Conservation (phyloP, 2,329 filamentous ascomycete species). For the Sodiomyces alkalinus region DNA sequence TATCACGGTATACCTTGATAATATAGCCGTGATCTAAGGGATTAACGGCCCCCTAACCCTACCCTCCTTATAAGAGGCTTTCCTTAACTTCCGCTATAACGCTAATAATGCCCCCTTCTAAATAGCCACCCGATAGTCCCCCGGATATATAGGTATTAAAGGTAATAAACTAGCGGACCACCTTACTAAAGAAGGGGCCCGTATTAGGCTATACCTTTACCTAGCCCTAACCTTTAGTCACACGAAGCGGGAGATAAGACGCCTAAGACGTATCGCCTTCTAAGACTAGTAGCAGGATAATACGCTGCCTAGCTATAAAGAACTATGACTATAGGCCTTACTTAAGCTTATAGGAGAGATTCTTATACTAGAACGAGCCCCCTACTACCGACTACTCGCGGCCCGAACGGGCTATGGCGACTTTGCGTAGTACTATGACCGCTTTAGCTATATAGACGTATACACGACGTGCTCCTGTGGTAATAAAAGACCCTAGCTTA, state of each 20-base stretch:
- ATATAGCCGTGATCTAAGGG: slow-evolving; percentile 5
- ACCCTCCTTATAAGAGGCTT: slow-evolving; percentile 8
- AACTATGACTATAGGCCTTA: not conserved
- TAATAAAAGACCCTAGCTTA: not conserved
- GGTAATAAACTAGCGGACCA: slow-evolving; percentile 5
- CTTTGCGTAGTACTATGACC: not conserved
- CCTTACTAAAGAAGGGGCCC: slow-evolving; percentile 4
- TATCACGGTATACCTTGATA: slow-evolving; percentile 8
- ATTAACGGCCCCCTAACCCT: slow-evolving; percentile 6
- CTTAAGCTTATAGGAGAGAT: not conserved
- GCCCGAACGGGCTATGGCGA: not conserved
- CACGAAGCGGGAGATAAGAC: not conserved
- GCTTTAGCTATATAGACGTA: not conserved
- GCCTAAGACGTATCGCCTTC: not conserved
- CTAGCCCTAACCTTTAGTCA: not conserved
- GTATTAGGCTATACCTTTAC: not conserved
- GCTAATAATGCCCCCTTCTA: not conserved
- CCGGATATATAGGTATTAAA: slow-evolving; percentile 4
- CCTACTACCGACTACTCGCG: not conserved
- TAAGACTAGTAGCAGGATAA: not conserved
- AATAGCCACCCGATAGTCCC: slow-evolving; percentile 3
- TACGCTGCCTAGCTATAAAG: not conserved
- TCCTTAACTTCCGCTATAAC: slow-evolving; percentile 5
- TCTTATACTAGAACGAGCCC: not conserved
- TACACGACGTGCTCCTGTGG: not conserved